Base-by-base conservation (phyloP, 139 green algal species). In the Trebouxia sp. region DNA sequence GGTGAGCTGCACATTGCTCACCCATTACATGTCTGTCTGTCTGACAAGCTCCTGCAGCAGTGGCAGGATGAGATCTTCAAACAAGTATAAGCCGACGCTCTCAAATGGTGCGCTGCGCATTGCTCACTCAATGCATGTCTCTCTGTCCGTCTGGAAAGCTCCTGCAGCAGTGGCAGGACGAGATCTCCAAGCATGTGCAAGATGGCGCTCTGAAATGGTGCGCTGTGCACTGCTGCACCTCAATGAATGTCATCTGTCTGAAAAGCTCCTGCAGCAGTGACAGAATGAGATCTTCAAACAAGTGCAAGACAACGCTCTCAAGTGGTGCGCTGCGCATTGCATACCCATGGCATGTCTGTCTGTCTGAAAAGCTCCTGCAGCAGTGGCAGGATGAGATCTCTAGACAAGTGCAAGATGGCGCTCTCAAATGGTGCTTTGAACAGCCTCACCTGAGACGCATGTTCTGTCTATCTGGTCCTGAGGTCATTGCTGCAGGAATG, bases 301-400 rank as follows among this genome's bases (percentile, higher is more conserved):
- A 37, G 55, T 92, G 43, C 20, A 76, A 30, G 78, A 76, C 0
- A 80, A 82, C 1, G 53, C 75, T 3, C 30, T 92, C 28, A 84
- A 50, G 6, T 92, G 86, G 84, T 83, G 51, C 1, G 67, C 51
- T 42, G 67, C 55, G 47, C 4, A 9, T 37, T 53, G 47, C 24
- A 39, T 26, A 38, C 22, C n/a, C 56, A 69, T 7, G 9, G 7
- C 22, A 38, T 69, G n/a, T 26, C 5, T 58, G 50, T 22, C 50
- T 82, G 67, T 86, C 88, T 0, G 51, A 58, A 26, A 91, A 87
- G 65, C 79, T 92, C 50, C 79, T 90, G 48, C 17, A 30, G 14
- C 83, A 89, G 81, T 86, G 83, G 88, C 78, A 81, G 22, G 87
- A 91, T 20, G 87, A 93, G 82, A 83, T 93, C 14, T 24, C 77